These are phyloP conservation scores for Moesziomyces aphidis DNA, from an alignment of 1,284 basidiomycete species.

Conservation along the genomic window DNA sequence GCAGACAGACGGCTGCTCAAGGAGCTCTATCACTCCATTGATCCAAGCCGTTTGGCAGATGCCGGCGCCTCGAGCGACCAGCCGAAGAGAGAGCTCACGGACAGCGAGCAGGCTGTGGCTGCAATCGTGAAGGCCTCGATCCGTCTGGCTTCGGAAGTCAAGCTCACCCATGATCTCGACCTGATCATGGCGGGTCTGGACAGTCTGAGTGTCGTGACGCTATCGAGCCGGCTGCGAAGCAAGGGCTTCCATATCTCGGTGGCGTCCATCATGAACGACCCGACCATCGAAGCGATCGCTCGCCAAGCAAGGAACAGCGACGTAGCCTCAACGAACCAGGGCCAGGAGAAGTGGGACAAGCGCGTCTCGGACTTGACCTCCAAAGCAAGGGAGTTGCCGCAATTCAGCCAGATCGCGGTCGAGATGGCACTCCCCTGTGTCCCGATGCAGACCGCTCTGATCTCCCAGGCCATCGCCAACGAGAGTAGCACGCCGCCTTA, in stretches of 20 bases:
- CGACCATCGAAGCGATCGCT: conserved; percentile 52
- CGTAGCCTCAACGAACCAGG: background rate
- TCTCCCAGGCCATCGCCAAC: conserved; percentile 44
- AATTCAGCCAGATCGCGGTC: conserved; percentile 3
- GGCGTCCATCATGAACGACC: conserved; percentile 42
- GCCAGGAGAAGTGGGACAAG: conserved; percentile 11
- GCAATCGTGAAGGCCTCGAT: conserved; percentile 20
- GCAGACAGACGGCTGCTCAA: conserved; percentile 46
- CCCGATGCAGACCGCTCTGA: conserved; percentile 57
- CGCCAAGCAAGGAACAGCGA: background rate
- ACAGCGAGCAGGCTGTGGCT: conserved; percentile 33
- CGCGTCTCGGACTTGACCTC: conserved; percentile 15
- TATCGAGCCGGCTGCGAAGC: conserved; percentile 49
- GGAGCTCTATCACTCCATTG: conserved; percentile 32
- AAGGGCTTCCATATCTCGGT: conserved; percentile 32
- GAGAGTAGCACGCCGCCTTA: conserved; percentile 40
- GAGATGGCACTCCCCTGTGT: conserved; percentile 47
- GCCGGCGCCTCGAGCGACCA: conserved; percentile 4
- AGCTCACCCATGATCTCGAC: conserved; percentile 20
- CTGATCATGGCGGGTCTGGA: conserved; percentile 61
- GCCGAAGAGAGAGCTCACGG: conserved; percentile 18
- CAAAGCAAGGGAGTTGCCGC: conserved; percentile 13
- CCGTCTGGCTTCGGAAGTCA: conserved; percentile 16
- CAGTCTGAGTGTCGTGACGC: conserved; percentile 57
- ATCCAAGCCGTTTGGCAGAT: conserved; percentile 6